Evolutionary conservation across 768 basidiomycete genomes (phyloP).

Genomic region (Galerina marginata): DNA sequence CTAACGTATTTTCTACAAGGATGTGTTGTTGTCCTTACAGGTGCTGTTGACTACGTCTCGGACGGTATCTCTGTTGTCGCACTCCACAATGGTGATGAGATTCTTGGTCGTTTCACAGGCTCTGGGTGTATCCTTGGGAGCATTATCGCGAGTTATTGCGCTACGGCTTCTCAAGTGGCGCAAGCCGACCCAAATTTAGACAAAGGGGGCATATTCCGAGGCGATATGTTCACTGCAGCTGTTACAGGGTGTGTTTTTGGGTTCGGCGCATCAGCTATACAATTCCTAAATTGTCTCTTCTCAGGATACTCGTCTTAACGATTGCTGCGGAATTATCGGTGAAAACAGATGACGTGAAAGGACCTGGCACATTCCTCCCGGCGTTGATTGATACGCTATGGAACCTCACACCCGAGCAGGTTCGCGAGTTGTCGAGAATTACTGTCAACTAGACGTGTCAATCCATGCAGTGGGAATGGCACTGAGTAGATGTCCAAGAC

Average conservation of each 20-base stretch:
- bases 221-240: slow-evolving; percentile 79
- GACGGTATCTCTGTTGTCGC: slow-evolving; percentile 76
- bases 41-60: slow-evolving; percentile 80
- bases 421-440: slow-evolving; percentile 38
- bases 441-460: slow-evolving; percentile 25
- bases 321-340: slow-evolving; percentile 68
- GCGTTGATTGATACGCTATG: slow-evolving; percentile 67
- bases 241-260: slow-evolving; percentile 68
- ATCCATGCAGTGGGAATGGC: background rate
- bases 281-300: slow-evolving; percentile 10
- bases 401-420: slow-evolving; percentile 36
- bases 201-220: slow-evolving; percentile 60
- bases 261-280: background rate
- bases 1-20: slow-evolving; percentile 45
- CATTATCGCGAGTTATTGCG: slow-evolving; percentile 80
- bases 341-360: slow-evolving; percentile 51
- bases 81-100: slow-evolving; percentile 73
- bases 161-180: slow-evolving; percentile 55
- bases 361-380: slow-evolving; percentile 69
- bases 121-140: slow-evolving; percentile 88
- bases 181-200: slow-evolving; percentile 26
- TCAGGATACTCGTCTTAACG: slow-evolving; percentile 62
- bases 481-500: slow-evolving; percentile 3
- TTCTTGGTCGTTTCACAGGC: slow-evolving; percentile 85
- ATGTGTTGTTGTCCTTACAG: slow-evolving; percentile 83